Conservation (phyloP, 2,329 filamentous ascomycete species). For the Reticulascus tulasneorum region DNA sequence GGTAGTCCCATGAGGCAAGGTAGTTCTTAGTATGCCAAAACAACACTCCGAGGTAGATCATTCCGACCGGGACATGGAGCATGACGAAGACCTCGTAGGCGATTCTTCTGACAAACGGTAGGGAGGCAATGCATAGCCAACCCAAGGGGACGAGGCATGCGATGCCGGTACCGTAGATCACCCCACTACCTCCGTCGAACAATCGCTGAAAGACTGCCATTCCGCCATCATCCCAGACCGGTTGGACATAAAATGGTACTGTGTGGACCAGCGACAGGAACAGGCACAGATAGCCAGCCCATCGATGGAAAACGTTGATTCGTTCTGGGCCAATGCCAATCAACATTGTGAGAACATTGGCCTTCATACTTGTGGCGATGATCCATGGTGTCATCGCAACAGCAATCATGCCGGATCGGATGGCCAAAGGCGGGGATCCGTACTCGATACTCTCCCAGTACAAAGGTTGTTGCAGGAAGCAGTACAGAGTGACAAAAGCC, state of each 20-base stretch:
- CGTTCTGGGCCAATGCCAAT: conserved; percentile 91
- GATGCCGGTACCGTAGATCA: conserved; percentile 81
- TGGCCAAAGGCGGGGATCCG: conserved; percentile 83
- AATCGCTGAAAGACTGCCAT: conserved; percentile 66
- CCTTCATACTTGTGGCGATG: conserved; percentile 82
- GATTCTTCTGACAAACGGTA: conserved; percentile 70
- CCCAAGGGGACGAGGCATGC: conserved; percentile 76
- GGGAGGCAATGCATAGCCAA: conserved; percentile 80
- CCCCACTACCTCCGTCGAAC: conserved; percentile 59
- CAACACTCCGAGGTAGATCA: conserved; percentile 76
- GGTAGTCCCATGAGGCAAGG: conserved; percentile 83
- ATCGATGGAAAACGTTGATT: conserved; percentile 88
- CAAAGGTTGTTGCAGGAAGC: conserved; percentile 81
- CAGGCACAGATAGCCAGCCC: conserved; percentile 82
- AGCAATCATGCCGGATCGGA: conserved; percentile 86
- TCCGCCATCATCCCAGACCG: conserved; percentile 77
- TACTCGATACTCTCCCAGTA: conserved; percentile 85
- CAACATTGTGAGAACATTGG: conserved; percentile 76
- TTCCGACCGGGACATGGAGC: conserved; percentile 76
- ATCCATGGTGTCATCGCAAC: conserved; percentile 94
- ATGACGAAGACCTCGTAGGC: conserved; percentile 85
- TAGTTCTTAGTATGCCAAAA: conserved; percentile 98
- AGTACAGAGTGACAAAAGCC: conserved; percentile 73
- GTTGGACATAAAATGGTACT: conserved; percentile 85
- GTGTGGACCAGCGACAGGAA: conserved; percentile 80